Evolutionary conservation across 2,329 filamentous ascomycete species (phyloP), one percentile per base, ranked within the genome.

Genomic region (Pseudophaeomoniella oleicola): DNA sequence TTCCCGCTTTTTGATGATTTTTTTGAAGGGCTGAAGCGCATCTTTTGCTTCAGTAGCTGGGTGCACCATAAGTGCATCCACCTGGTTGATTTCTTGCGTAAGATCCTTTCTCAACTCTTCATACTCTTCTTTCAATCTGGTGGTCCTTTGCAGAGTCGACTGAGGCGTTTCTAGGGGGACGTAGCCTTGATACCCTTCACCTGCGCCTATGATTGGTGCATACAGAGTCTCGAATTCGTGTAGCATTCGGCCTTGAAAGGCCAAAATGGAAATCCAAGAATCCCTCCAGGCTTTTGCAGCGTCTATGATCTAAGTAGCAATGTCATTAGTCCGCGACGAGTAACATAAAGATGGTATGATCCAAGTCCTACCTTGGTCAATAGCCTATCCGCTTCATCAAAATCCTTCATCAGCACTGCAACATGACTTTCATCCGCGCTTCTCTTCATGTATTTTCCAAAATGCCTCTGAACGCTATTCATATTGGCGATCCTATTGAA

Each of bases 1-100:
- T 52, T 90, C 82, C 33, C 85, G 67, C 56, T 84, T 86, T 60
- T 88, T 90, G 50, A 92, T 83, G 1, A 77, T 78, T 60, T 86
- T 90, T 50, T 81, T 78, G 53, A 90, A 67, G 2, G 80, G 76
- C 44, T 77, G 72, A 41, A 88, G 66, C 37, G 63, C 72, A 36
- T 78, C 73, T 48, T 75, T 79, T 5, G 80, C 80, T 36, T 79
- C 71, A 39, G 71, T 72, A 3, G 78, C 79, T 0, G 83, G 81
- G 39, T 67, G 67, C 37, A 87, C 71, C 43, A 90, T 70, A 45
- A 74, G 72, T 6, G 64, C 59, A 44, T 88, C 81, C 44, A 92
- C 81, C 46, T 74, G 67, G 39, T 62, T 66, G 39, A 90, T 65
- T 51, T 90, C 84, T 41, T 77, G 73, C 38, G 75, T 55, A 48